Base-by-base conservation (phyloP, 805 yeast species). In the Starmera quercuum region DNA sequence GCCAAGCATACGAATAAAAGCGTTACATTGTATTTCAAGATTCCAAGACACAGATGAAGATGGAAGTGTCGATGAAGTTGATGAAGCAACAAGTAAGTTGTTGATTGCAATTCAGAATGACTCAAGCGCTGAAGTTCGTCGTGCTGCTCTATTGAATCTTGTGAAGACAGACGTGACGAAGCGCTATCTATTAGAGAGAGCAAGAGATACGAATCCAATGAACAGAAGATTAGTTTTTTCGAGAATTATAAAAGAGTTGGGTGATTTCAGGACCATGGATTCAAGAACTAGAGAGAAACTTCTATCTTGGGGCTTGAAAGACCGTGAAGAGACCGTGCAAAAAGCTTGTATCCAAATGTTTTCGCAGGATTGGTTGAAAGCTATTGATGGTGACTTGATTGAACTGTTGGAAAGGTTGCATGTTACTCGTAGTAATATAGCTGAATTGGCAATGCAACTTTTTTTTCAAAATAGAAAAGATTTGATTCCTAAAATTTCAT, bases 271-370 rank as follows among this genome's bases (percentile, higher is more conserved):
- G 24, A 60, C 63, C 16, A 61, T 85, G 8, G 71, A 68, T 21
- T 63, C 71, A 31, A 62, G 63, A 7, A 63, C 71, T 21, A 63
- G 95, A 27, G 90, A 83, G 37, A 68, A 71, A 35, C 54, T 92
- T 17, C 63, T 92, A 15, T 65, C 68, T 28, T 83, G 95, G 86
- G 97, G 98, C 4, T 65, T 90, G 32, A 76, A 75, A 40, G 98
- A 90, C 56, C 73, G 97, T 44, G 96, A 88, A 42, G 75, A 68
- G 5, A 45, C 65, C 6, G 97, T 92, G 1, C 63, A 75, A 42
- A 63, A 62, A 19, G 90, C 95, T 0, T 86, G 95, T 5, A 58
- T 68, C 2, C 71, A 73, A 41, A 70, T 87, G 76, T 65, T 92
- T 29, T 68, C 83, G 3, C 59, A 63, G 19, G 69, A 69, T 29